These are phyloP conservation scores for Xylaria grammica DNA, from an alignment of 495 filamentous ascomycete species.

Conservation along the genomic window DNA sequence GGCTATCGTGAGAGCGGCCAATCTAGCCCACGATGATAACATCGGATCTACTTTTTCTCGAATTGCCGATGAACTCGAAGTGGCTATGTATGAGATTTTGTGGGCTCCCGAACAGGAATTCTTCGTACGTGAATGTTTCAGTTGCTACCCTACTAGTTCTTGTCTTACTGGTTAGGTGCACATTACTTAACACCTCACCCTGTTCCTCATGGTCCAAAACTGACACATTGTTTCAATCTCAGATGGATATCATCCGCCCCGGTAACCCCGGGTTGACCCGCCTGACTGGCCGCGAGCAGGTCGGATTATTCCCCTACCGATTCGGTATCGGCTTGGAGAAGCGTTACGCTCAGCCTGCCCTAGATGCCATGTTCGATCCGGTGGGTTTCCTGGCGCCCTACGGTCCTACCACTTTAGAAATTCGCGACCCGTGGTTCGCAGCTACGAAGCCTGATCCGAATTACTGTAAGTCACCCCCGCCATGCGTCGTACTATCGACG, in stretches of 20 bases:
- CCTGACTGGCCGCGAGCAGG: slow-evolving; percentile 45
- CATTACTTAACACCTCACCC: not conserved
- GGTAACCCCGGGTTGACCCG: slow-evolving; percentile 41
- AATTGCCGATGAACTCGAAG: slow-evolving; percentile 40
- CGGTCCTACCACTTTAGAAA: slow-evolving; percentile 52
- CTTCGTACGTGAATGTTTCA: slow-evolving; percentile 30
- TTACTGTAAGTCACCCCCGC: slow-evolving; percentile 37
- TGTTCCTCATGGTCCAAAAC: not conserved
- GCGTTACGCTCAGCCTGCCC: slow-evolving; percentile 36
- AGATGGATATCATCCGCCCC: slow-evolving; percentile 46
- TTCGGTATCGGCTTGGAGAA: slow-evolving; percentile 46
- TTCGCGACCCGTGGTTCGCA: slow-evolving; percentile 46
- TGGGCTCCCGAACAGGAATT: slow-evolving; percentile 50
- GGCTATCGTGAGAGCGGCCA: slow-evolving; percentile 45
- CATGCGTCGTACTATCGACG: not conserved
- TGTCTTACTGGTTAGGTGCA: not conserved
- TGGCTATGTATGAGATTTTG: slow-evolving; percentile 43
- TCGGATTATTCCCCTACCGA: slow-evolving; percentile 51
- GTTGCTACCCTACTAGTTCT: not conserved
- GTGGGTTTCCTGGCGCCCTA: slow-evolving; percentile 47
- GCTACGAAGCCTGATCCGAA: slow-evolving; percentile 39
- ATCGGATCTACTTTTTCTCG: slow-evolving; percentile 39
- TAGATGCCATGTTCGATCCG: slow-evolving; percentile 42
- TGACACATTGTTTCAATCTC: not conserved
- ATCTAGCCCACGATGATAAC: slow-evolving; percentile 33